These are phyloP conservation scores for Boletellus deceptivus DNA, from an alignment of 1,284 basidiomycete species.

Conservation along the genomic window DNA sequence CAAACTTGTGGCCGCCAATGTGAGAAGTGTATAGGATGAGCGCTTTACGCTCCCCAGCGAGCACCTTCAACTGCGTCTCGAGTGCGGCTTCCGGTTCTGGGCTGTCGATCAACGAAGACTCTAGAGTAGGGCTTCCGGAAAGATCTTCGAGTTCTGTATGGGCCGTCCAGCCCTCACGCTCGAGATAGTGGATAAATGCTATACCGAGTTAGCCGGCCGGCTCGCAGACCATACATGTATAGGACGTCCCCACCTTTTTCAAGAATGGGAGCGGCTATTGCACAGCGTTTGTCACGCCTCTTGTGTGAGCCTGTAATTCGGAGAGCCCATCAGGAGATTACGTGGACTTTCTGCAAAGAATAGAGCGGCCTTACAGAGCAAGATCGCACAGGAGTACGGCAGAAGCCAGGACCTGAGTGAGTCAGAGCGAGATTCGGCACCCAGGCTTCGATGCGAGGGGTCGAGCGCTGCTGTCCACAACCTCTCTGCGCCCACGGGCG, in stretches of 20 bases:
- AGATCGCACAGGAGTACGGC: slow-evolving; percentile 72
- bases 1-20: slow-evolving; percentile 88
- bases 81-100: slow-evolving; percentile 38
- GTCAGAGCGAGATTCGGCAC: slow-evolving; percentile 41
- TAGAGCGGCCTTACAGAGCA: slow-evolving; percentile 63
- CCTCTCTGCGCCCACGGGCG: slow-evolving; percentile 61
- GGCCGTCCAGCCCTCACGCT: slow-evolving; percentile 68
- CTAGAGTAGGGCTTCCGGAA: slow-evolving; percentile 51
- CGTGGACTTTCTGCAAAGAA: neutral
- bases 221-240: neutral
- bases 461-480: slow-evolving; percentile 67
- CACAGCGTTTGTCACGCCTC: slow-evolving; percentile 85
- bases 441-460: slow-evolving; percentile 49
- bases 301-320: slow-evolving; percentile 83
- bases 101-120: slow-evolving; percentile 44
- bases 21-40: slow-evolving; percentile 87
- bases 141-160: slow-evolving; percentile 75
- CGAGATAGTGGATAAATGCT: slow-evolving; percentile 64
- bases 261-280: slow-evolving; percentile 81
- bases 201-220: slow-evolving; percentile 6
- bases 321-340: slow-evolving; percentile 1
- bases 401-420: slow-evolving; percentile 66
- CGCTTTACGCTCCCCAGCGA: slow-evolving; percentile 52
- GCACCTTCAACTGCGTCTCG: slow-evolving; percentile 48
- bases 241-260: slow-evolving; percentile 54